Conservation (phyloP, 208 protist genomes). For the Acanthamoeba castellanii region DNA sequence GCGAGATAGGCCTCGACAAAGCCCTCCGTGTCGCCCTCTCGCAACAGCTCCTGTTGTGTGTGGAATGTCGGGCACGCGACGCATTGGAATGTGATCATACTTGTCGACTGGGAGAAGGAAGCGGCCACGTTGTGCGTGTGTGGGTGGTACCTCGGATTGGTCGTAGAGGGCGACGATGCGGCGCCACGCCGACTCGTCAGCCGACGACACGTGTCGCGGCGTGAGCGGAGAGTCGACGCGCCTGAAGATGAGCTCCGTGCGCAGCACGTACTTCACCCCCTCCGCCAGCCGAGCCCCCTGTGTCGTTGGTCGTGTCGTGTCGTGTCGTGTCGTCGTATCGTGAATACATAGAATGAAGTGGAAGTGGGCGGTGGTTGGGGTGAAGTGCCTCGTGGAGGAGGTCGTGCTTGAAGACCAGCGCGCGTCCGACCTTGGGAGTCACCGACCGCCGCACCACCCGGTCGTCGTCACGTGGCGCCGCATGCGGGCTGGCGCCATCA, state of each 20-base stretch:
- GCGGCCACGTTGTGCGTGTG: no score
- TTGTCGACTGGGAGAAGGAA: no score
- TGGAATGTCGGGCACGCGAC: no score
- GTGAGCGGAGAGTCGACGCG: neutral
- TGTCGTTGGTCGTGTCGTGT: no score
- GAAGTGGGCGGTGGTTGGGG: neutral
- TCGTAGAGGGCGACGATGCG: neutral
- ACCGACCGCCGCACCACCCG: neutral
- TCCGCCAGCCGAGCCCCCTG: neutral
- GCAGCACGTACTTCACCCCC: conserved; percentile 24
- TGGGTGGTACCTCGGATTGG: neutral
- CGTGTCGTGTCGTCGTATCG: neutral
- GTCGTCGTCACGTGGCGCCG: neutral
- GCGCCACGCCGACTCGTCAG: neutral
- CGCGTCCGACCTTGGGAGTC: conserved; percentile 53
- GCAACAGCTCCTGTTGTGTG: no score
- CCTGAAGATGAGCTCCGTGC: conserved; percentile 18
- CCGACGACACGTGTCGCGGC: neutral
- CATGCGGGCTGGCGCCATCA: neutral
- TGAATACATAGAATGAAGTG: neutral
- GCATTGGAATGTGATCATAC: no score
- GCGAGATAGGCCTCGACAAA: neutral
- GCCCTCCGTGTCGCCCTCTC: neutral
- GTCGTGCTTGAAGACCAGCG: conserved; percentile 69
- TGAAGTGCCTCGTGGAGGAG: conserved; percentile 44